phyloP scores from a whole-genome alignment of 441 rosid genomes.

The Breynia disticha region DNA sequence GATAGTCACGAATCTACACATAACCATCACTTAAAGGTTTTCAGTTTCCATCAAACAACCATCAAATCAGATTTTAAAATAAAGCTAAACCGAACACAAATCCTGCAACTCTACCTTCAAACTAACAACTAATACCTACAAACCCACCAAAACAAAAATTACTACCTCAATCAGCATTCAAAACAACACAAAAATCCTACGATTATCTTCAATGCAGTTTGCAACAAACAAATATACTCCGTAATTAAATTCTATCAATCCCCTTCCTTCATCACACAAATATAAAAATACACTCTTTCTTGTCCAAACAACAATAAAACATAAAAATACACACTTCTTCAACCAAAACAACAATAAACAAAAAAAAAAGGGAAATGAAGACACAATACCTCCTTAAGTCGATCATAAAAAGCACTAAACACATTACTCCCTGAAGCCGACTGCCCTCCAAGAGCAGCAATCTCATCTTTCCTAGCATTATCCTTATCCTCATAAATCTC shows the following conservation, averaged over 20 bases:
- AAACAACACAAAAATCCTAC: not conserved
- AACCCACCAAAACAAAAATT: not conserved
- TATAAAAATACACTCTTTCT: too few species aligned
- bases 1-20: slow-evolving; percentile 84
- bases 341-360: not conserved
- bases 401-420: slow-evolving; percentile 81
- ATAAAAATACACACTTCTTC: not conserved
- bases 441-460: slow-evolving; percentile 90
- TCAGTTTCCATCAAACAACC: not conserved
- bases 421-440: slow-evolving; percentile 67
- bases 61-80: not conserved
- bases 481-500: slow-evolving; percentile 87
- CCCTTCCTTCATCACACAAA: too few species aligned
- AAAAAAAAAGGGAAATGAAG: not conserved
- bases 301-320: too few species aligned
- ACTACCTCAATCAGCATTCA: not conserved
- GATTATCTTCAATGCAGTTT: too few species aligned
- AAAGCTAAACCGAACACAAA: not conserved
- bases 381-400: slow-evolving; percentile 71
- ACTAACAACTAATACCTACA: not conserved
- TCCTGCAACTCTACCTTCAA: not conserved
- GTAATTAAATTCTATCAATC: too few species aligned
- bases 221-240: too few species aligned
- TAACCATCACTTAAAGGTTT: not conserved
- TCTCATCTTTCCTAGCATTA: slow-evolving; percentile 83